Conservation (phyloP, 108 stramenopile species). For the Skeletonema grethae region DNA sequence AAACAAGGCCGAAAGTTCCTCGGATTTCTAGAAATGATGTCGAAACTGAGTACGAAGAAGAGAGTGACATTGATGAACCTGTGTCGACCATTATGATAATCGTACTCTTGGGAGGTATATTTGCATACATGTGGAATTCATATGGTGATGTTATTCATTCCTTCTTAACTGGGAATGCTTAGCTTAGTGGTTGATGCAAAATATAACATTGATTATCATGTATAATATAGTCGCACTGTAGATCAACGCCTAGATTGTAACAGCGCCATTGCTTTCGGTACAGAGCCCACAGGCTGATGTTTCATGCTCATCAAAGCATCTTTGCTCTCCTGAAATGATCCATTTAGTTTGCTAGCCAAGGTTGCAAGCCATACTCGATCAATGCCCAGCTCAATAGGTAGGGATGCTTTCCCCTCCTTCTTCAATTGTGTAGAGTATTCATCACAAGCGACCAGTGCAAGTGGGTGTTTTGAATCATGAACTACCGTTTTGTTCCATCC, state of each 20-base stretch:
- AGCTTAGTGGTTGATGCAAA: neutral
- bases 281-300: neutral
- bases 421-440: conserved; percentile 23
- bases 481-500: conserved; percentile 54
- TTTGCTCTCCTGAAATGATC: neutral
- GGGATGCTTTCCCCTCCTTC: neutral
- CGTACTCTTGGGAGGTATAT: conserved; percentile 21
- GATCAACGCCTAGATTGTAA: conserved; percentile 4
- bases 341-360: neutral
- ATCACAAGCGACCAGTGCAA: conserved; percentile 42
- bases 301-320: conserved; percentile 3
- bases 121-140: conserved; percentile 36
- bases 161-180: neutral
- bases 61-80: conserved; percentile 20
- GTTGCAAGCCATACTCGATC: conserved; percentile 16
- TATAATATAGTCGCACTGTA: neutral
- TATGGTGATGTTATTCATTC: conserved; percentile 27
- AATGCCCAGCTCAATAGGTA: conserved; percentile 4
- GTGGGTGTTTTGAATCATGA: conserved; percentile 42
- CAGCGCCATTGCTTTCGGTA: conserved; percentile 10
- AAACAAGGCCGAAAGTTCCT: conserved; percentile 23
- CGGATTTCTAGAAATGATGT: conserved; percentile 23
- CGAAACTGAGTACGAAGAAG: conserved; percentile 11
- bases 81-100: conserved; percentile 38
- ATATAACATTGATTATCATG: neutral